A percentile compares a stretch with the other conserved stretches of the same genome.
phyloP scores from a whole-genome alignment of 2,329 filamentous ascomycete genomes.

The Scedosporium dehoogii region DNA sequence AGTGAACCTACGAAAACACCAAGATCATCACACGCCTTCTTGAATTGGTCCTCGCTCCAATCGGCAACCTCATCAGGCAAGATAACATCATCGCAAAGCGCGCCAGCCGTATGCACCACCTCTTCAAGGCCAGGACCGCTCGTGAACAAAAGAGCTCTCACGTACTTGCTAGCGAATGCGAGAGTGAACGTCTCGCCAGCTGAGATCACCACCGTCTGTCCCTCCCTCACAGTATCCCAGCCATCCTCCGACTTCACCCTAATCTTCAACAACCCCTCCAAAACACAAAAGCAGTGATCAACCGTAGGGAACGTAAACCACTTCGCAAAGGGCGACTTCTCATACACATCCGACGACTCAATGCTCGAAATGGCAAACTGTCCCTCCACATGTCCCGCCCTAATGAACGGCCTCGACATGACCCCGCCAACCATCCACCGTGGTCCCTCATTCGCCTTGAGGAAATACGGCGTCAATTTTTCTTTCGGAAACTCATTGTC shows the following conservation, averaged over 20 bases:
- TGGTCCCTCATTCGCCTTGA: slow-evolving; percentile 39
- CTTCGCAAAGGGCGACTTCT: slow-evolving; percentile 21
- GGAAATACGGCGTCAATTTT: slow-evolving; percentile 30
- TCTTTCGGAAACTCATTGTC: slow-evolving; percentile 29
- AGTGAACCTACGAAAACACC: background rate
- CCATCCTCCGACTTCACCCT: slow-evolving; percentile 6
- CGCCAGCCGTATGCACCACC: slow-evolving; percentile 28
- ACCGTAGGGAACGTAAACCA: slow-evolving; percentile 33
- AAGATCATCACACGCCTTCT: background rate
- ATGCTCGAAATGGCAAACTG: slow-evolving; percentile 44
- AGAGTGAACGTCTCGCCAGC: slow-evolving; percentile 34
- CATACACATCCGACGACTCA: slow-evolving; percentile 31
- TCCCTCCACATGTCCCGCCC: slow-evolving; percentile 33
- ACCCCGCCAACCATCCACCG: slow-evolving; percentile 34
- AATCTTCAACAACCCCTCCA: slow-evolving; percentile 35
- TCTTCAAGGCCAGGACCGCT: slow-evolving; percentile 39
- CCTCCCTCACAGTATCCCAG: slow-evolving; percentile 26
- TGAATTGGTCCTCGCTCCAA: background rate
- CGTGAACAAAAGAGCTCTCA: slow-evolving; percentile 35
- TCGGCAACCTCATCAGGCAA: slow-evolving; percentile 23
- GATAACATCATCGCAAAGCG: slow-evolving; percentile 21
- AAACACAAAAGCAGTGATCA: slow-evolving; percentile 41
- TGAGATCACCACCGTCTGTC: slow-evolving; percentile 38
- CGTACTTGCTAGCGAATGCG: slow-evolving; percentile 33
- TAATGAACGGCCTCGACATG: slow-evolving; percentile 36